phyloP scores from a whole-genome alignment of 2,329 filamentous ascomycete species.

The Colletotrichum endophyticum region DNA sequence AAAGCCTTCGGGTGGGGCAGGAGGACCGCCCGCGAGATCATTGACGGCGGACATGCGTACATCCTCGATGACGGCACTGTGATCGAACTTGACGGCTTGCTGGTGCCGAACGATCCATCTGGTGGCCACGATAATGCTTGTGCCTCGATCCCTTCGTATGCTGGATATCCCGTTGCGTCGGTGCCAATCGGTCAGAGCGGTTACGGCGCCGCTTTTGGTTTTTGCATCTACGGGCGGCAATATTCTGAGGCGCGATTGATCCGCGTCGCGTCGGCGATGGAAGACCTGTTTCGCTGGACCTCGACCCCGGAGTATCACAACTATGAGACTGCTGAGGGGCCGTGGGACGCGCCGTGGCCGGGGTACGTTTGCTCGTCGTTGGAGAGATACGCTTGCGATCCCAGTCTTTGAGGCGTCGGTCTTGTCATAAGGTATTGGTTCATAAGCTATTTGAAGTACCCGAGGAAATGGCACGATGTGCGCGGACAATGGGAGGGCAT shows the following conservation, averaged over 20 bases:
- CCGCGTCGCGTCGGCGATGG: not conserved
- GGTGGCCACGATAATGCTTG: conserved; percentile 4
- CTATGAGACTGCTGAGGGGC: not conserved
- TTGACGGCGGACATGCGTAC: conserved; percentile 12
- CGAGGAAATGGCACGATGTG: not conserved
- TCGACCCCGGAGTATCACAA: not conserved
- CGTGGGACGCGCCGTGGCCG: conserved; percentile 6
- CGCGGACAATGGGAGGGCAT: not conserved
- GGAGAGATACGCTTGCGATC: conserved; percentile 13
- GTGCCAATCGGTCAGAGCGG: not conserved
- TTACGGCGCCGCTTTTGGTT: not conserved
- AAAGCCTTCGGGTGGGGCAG: conserved; percentile 12
- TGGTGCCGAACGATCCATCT: conserved; percentile 8
- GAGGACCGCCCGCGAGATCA: conserved; percentile 8
- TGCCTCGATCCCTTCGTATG: conserved; percentile 8
- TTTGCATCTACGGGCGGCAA: not conserved
- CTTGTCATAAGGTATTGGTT: not conserved
- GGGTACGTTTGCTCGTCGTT: conserved; percentile 5
- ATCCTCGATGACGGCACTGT: not conserved
- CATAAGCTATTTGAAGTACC: not conserved
- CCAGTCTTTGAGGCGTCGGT: not conserved
- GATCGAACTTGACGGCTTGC: not conserved
- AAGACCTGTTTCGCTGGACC: not conserved
- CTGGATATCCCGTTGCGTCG: not conserved
- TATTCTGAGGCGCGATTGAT: not conserved